Base-by-base conservation (phyloP, 768 basidiomycete genomes). In the Melanogaster broomeanus region DNA sequence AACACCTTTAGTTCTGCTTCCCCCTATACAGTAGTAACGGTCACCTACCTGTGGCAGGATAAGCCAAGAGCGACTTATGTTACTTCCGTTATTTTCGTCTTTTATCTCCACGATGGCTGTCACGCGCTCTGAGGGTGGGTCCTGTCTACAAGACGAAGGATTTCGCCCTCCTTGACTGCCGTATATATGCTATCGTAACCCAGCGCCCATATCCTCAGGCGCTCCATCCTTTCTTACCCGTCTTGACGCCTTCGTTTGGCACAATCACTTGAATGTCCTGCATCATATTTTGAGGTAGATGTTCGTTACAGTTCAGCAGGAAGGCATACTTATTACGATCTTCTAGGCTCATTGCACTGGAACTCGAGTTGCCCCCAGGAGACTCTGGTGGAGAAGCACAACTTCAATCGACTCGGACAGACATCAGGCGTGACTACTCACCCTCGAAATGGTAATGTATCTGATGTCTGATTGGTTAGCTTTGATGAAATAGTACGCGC, bases 401-500 rank as follows among this genome's bases (percentile, higher is more conserved):
- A 59, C 0, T 80, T 67, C 49, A 67, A 75, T 9, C 67, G 63
- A 6, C 56, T 64, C 4, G 72, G 74, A 6, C 74, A 74, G 56
- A 72, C 73, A 3, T 69, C 69, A 27, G 63, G 77, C 76, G 47
- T 25, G 64, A 60, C 15, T 18, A 24, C 30, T 22, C 6, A n/a
- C 11, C 13, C n/a, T 25, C 41, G 42, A 6, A 19, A 2, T 11
- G 33, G 35, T 18, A 12, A n/a, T n/a, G n/a, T n/a, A n/a, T n/a
- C n/a, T n/a, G n/a, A n/a, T n/a, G 8, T 24, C 43, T 25, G 19
- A 45, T 19, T 4, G 13, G 83, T 79, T 9, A 72, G 82, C 27
- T 83, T 80, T 65, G n/a, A 82, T 85, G 81, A 83, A 85, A 68
- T 85, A 85, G 82, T 82, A 51, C 39, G 77, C 33, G 10, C 7